Base-by-base conservation (phyloP, 169 alveolate genomes). In the Cryptosporidium andersoni region DNA sequence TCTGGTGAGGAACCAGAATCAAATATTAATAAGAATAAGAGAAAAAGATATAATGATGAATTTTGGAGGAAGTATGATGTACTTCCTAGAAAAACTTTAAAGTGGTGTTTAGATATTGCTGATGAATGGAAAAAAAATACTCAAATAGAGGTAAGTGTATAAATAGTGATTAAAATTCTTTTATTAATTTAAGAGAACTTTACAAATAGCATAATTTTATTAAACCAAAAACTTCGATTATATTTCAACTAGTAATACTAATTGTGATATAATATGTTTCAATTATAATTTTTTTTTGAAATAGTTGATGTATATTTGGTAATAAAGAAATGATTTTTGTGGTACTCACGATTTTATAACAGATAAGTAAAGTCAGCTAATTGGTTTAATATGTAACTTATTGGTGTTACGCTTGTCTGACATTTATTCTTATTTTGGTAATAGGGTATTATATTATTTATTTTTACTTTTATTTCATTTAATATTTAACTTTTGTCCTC, bases 361-460 rank as follows among this genome's bases (percentile, higher is more conserved):
- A 68, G 43, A 74, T 55, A 74, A 60, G 85, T 74, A 56, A 58
- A 58, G 85, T 74, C 85, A 74, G 68, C 85, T 63, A 51, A 74
- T 12, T 43, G 68, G 49, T 58, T 60, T 43, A 1, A 11, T 1
- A 14, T 3, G 12, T 36, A 34, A 11, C 67, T 74, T 58, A 34
- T 37, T 66, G 68, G 85, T 74, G 85, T 74, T 74, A 74, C 85
- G 42, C 85, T 64, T 37, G 52, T 74, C 43, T 68, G 55, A 74
- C 67, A 74, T 3, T 11, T 3, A 11, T 16, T 53, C 34, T 6
- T 9, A 7, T 43, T 37, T 55, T 3, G n/a, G 11, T 11, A 12
- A 65, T 25, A 9, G 42, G 8, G 43, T 48, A 45, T 40, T 66
- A 48, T 25, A 14, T 9, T 49, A 11, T 40, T 42, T 9, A 55